These are phyloP conservation scores for Syzygium malaccense DNA, from an alignment of 441 rosid genomes.

Conservation along the genomic window DNA sequence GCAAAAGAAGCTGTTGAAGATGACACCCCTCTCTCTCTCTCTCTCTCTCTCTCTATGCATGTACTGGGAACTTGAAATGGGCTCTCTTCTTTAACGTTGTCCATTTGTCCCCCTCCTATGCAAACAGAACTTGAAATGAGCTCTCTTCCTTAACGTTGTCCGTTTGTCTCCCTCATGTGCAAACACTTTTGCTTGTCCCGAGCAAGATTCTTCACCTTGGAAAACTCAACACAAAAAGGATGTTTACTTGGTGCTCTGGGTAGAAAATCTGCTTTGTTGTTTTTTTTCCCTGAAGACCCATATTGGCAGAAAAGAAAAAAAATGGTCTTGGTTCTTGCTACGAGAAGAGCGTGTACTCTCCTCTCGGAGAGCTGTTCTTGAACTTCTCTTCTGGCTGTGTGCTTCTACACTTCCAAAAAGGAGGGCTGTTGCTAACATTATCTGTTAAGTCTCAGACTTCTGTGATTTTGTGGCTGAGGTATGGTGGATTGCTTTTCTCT, in stretches of 20 bases:
- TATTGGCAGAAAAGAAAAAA: background rate
- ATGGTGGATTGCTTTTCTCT: background rate
- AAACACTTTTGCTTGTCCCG: background rate
- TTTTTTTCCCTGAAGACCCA: background rate
- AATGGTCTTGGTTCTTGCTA: background rate
- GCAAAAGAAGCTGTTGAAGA: background rate
- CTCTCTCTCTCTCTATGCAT: background rate
- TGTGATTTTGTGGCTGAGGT: background rate
- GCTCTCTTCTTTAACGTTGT: background rate
- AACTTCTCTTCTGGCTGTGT: background rate
- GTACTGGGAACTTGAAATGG: background rate
- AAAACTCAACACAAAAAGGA: background rate
- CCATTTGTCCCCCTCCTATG: background rate
- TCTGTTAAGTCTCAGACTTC: background rate
- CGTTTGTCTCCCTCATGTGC: background rate
- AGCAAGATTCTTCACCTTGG: background rate
- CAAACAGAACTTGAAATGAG: background rate
- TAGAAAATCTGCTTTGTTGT: background rate
- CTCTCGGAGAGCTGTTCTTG: background rate
- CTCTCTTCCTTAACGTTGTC: background rate
- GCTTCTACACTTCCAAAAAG: background rate
- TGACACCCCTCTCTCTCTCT: background rate
- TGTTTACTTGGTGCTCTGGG: background rate
- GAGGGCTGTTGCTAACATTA: background rate
- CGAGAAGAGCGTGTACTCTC: background rate